phyloP scores from a whole-genome alignment of 805 yeast genomes.

The Yarrowia hollandica region DNA sequence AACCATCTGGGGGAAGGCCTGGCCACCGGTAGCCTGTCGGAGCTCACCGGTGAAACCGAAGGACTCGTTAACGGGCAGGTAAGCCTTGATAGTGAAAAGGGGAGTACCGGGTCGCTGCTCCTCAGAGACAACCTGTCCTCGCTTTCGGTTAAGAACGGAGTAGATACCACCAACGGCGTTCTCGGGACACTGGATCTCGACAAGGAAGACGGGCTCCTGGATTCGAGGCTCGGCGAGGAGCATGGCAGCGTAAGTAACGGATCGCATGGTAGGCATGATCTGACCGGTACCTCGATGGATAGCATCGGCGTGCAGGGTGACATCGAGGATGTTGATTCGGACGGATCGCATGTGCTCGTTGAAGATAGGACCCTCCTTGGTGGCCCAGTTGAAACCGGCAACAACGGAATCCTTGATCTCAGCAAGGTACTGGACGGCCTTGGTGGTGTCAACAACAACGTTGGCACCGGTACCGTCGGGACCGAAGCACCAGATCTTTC shows the following conservation, averaged over 20 bases:
- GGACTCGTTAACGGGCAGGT: constrained; percentile 99
- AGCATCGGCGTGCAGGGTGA: constrained; percentile 99
- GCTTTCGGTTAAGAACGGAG: constrained; percentile 95
- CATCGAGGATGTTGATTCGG: constrained; percentile 98
- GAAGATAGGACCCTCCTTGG: constrained; percentile 98
- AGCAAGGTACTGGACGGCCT: constrained; percentile 98
- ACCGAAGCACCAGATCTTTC: constrained; percentile 99
- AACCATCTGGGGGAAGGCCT: constrained; percentile 99
- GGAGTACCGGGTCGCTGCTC: constrained; percentile 99
- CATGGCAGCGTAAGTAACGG: constrained; percentile 98
- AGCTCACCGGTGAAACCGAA: constrained; percentile 99
- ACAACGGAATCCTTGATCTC: constrained; percentile 99
- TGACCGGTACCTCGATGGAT: constrained; percentile 99
- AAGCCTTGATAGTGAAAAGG: constrained; percentile 98
- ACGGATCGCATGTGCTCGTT: constrained; percentile 96
- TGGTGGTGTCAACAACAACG: constrained; percentile 98
- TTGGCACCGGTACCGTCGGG: constrained; percentile 99
- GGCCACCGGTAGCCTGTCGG: constrained; percentile 99
- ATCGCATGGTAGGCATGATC: constrained; percentile 99
- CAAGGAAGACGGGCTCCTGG: constrained; percentile 99
- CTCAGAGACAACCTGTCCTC: constrained; percentile 94
- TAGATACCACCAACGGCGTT: constrained; percentile 99
- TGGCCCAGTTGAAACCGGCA: constrained; percentile 99
- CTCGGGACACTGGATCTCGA: constrained; percentile 99
- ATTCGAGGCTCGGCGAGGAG: constrained; percentile 98